Evolutionary conservation across 176 grass and related monocot species (phyloP).

Genomic region (Aegilops bicornis): DNA sequence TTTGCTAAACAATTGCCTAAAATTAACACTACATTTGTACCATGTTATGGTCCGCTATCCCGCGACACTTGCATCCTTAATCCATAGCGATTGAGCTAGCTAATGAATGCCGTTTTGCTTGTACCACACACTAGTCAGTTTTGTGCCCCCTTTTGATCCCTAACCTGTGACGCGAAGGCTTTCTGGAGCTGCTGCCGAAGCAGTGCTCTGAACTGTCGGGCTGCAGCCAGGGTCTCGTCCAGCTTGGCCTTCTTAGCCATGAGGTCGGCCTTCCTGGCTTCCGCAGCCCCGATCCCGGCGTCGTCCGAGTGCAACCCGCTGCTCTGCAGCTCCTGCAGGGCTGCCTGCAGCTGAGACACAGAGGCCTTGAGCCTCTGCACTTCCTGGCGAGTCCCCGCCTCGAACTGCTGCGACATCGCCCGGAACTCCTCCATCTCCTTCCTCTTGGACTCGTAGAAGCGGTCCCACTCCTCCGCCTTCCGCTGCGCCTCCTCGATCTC

Average conservation of each 20-base stretch:
- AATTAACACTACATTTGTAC: too few species aligned
- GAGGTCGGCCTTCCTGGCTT: slow-evolving; percentile 68
- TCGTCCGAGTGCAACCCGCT: slow-evolving; percentile 42
- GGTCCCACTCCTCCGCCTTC: slow-evolving; percentile 59
- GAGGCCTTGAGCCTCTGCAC: slow-evolving; percentile 56
- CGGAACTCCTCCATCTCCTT: slow-evolving; percentile 77
- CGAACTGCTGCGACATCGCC: slow-evolving; percentile 44
- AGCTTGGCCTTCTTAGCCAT: slow-evolving; percentile 63
- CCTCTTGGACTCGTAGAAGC: slow-evolving; percentile 56
- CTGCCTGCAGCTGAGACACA: slow-evolving; percentile 62
- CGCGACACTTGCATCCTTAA: too few species aligned
- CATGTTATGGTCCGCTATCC: too few species aligned
- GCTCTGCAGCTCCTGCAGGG: slow-evolving; percentile 52
- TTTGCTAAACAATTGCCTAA: too few species aligned
- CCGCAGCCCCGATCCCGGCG: slow-evolving; percentile 48
- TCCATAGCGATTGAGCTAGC: too few species aligned
- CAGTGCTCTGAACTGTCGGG: slow-evolving; percentile 51
- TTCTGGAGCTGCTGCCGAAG: slow-evolving; percentile 80
- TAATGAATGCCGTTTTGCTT: too few species aligned
- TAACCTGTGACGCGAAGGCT: slow-evolving; percentile 44
- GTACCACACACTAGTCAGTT: not conserved
- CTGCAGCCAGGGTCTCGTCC: slow-evolving; percentile 53
- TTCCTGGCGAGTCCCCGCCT: slow-evolving; percentile 43
- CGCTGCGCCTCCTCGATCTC: slow-evolving; percentile 60
- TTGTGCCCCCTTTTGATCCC: slow-evolving; percentile 24